These are phyloP conservation scores for Excoecaria agallocha DNA, from an alignment of 345 rosid species.

Conservation along the genomic window DNA sequence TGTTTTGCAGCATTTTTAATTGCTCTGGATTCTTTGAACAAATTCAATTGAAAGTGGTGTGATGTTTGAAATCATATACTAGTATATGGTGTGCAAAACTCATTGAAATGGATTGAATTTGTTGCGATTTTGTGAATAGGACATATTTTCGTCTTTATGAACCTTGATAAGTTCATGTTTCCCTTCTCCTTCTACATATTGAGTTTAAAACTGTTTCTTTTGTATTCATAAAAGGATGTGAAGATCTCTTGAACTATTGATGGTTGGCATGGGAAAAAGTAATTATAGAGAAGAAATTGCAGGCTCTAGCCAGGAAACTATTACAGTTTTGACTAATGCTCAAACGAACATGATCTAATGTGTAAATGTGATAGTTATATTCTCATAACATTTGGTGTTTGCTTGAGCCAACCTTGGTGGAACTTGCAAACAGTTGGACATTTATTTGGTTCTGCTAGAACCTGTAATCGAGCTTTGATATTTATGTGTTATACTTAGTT, in stretches of 20 bases:
- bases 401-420: no score
- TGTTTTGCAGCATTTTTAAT: background rate
- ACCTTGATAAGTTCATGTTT: conserved; percentile 3
- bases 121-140: background rate
- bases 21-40: background rate
- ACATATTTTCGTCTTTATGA: background rate
- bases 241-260: background rate
- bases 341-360: background rate
- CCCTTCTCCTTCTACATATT: conserved; percentile 3
- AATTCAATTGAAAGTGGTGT: background rate
- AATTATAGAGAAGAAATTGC: background rate
- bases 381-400: background rate
- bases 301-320: background rate
- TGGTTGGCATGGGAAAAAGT: background rate
- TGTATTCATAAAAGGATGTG: background rate
- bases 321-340: background rate
- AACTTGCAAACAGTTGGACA: background rate
- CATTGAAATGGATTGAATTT: background rate
- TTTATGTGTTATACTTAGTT: background rate
- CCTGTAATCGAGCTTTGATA: background rate
- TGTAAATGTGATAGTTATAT: background rate
- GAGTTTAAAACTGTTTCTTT: conserved; percentile 9
- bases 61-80: background rate
- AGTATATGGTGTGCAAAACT: background rate
- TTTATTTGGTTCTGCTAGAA: background rate